Percentiles rank a stretch among this genome's conserved stretches.
These are phyloP conservation scores for Eleusine indica DNA, from an alignment of 176 grass and related monocot genomes.

Conservation along the genomic window DNA sequence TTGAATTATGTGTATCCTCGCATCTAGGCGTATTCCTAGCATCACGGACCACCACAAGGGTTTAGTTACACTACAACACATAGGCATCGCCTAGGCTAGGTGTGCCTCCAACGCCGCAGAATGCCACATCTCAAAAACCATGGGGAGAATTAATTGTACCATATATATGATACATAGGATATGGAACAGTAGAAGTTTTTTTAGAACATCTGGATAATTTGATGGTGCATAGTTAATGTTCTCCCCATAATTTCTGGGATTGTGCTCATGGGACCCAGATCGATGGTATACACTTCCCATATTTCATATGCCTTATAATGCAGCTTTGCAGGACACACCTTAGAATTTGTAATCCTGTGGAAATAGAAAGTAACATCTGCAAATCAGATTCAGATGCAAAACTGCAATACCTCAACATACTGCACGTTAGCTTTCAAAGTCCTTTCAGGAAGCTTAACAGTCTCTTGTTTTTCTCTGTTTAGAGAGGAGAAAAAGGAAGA, in stretches of 20 bases:
- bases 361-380: neutral
- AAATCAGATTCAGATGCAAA: conserved; percentile 11
- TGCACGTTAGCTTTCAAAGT: neutral
- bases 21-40: neutral
- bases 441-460: neutral
- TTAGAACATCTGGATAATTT: neutral
- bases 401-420: conserved; percentile 18
- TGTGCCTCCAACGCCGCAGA: neutral
- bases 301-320: neutral
- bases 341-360: conserved; percentile 26
- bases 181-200: too few species aligned
- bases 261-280: neutral
- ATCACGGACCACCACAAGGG: neutral
- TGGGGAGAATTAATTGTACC: neutral
- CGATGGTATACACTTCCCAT: neutral
- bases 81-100: neutral
- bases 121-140: neutral
- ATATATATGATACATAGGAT: neutral
- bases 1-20: neutral
- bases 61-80: neutral
- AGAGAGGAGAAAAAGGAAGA: conserved; percentile 60
- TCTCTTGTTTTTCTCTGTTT: conserved; percentile 24
- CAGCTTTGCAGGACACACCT: neutral
- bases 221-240: neutral
- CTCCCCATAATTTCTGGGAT: neutral